Evolutionary conservation across 257 asterid species (phyloP), one percentile per base, ranked within the genome.

Genomic region (Plantago elongata): DNA sequence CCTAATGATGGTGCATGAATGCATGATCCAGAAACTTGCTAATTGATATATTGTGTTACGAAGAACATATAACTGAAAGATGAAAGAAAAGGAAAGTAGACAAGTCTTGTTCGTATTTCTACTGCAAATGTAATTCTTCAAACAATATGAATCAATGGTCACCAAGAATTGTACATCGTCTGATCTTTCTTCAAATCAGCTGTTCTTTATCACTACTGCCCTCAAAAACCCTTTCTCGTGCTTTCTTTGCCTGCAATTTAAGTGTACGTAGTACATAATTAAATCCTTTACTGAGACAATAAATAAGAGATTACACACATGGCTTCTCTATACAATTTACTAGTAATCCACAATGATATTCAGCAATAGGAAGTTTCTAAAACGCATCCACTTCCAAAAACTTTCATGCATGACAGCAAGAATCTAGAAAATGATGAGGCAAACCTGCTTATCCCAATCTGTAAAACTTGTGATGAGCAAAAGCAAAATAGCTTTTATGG

Each of bases 391-490:
- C 51, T 60, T 63, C 3, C 15, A 13, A 12, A 12, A 11, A 7
- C 1, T 11, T 11, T 11, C 9, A 47, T 9, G 51, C 9, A 47
- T 12, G 51, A 47, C 40, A 34, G 8, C 40, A 3, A 34, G 3
- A 34, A 0, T 7, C 1, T 22, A 55, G 18, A 7, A 34, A 34
- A 56, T 10, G 10, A 29, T 30, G 61, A 30, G 13, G 27, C 8
- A 38, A 1, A 70, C 83, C 83, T 71, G 80, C 30, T 74, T 71
- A 43, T 68, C 54, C 87, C 87, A 80, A 37, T 80, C 37, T 30
- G 87, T 74, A 71, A 60, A 73, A 15, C 54, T 22, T 57, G 90
- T 83, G 11, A 80, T 61, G 55, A 74, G 42, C 38, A 70, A 68
- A 9, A 80, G 78, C 58, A 78, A 12, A 12, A 69, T 43, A 9